These are phyloP conservation scores for Globisporangium iwayamae DNA, from an alignment of 352 stramenopile species.

Conservation along the genomic window DNA sequence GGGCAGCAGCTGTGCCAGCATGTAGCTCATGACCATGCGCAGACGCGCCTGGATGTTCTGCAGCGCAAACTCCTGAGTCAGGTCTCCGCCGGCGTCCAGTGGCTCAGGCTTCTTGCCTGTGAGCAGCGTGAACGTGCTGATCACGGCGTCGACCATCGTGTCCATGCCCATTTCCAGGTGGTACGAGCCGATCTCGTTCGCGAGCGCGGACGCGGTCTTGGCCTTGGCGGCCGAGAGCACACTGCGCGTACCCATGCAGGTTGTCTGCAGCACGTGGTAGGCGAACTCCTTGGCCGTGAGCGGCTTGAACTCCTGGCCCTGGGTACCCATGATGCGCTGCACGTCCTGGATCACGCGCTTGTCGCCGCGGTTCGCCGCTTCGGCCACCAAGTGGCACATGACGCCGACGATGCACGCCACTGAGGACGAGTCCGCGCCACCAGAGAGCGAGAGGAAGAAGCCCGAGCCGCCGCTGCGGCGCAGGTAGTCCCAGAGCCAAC, in stretches of 20 bases:
- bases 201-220: slow-evolving; percentile 85
- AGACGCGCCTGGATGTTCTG: slow-evolving; percentile 99
- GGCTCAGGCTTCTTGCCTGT: slow-evolving; percentile 91
- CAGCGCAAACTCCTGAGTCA: slow-evolving; percentile 95
- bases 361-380: slow-evolving; percentile 79
- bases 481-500: slow-evolving; percentile 99
- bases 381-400: slow-evolving; percentile 95
- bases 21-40: slow-evolving; percentile 98
- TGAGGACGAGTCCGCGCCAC: slow-evolving; percentile 95
- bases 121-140: slow-evolving; percentile 72
- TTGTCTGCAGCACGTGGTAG: slow-evolving; percentile 93
- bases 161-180: slow-evolving; percentile 96
- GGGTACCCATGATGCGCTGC: slow-evolving; percentile 74
- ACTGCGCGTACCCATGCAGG: slow-evolving; percentile 98
- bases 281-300: slow-evolving; percentile 88
- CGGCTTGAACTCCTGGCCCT: slow-evolving; percentile 44
- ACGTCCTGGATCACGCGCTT: slow-evolving; percentile 83
- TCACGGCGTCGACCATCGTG: slow-evolving; percentile 89
- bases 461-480: slow-evolving; percentile 77
- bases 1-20: slow-evolving; percentile 97
- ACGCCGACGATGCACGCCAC: slow-evolving; percentile 96
- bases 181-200: slow-evolving; percentile 93
- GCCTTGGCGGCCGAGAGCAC: slow-evolving; percentile 91
- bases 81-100: slow-evolving; percentile 82
- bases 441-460: slow-evolving; percentile 97